Percentiles rank a stretch among this genome's conserved stretches.
phyloP scores from a whole-genome alignment of 2,329 filamentous ascomycete genomes.

The Fusarium brevicatenulatum region DNA sequence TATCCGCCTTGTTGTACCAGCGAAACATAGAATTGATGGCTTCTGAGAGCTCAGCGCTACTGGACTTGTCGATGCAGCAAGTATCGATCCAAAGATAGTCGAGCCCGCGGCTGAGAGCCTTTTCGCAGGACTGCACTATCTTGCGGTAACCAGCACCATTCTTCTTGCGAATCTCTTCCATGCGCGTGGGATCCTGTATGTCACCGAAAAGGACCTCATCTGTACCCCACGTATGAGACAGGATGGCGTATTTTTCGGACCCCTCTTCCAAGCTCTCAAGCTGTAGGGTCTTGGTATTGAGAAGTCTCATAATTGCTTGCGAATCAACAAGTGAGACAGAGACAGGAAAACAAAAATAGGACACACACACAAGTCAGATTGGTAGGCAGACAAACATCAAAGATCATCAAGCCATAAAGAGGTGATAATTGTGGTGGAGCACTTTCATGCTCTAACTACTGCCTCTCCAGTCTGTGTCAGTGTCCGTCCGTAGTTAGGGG shows the following conservation, averaged over 20 bases:
- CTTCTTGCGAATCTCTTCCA: slow-evolving; percentile 31
- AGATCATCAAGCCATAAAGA: slow-evolving; percentile 15
- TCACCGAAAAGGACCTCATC: slow-evolving; percentile 42
- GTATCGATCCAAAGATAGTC: slow-evolving; percentile 43
- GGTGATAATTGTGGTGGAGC: slow-evolving; percentile 21
- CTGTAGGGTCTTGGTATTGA: slow-evolving; percentile 44
- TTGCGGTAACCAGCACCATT: slow-evolving; percentile 39
- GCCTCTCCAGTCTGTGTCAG: not conserved
- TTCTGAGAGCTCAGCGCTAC: slow-evolving; percentile 42
- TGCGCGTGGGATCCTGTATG: slow-evolving; percentile 32
- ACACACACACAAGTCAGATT: not conserved
- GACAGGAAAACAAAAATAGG: not conserved
- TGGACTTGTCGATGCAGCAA: slow-evolving; percentile 44
- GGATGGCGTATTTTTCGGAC: slow-evolving; percentile 38
- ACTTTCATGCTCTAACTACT: slow-evolving; percentile 32
- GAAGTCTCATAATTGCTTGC: slow-evolving; percentile 39
- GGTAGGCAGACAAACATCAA: not conserved
- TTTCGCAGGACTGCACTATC: slow-evolving; percentile 38
- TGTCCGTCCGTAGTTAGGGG: not conserved
- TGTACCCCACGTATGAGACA: slow-evolving; percentile 43
- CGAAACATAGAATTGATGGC: slow-evolving; percentile 44
- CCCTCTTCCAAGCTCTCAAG: slow-evolving; percentile 34
- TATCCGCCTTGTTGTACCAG: slow-evolving; percentile 38
- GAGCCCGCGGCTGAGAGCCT: slow-evolving; percentile 35
- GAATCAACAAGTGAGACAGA: not conserved